Percentiles rank a stretch among this genome's conserved stretches.
phyloP scores from a whole-genome alignment of 148 eudicot species.

The Rhododendron simsii region DNA sequence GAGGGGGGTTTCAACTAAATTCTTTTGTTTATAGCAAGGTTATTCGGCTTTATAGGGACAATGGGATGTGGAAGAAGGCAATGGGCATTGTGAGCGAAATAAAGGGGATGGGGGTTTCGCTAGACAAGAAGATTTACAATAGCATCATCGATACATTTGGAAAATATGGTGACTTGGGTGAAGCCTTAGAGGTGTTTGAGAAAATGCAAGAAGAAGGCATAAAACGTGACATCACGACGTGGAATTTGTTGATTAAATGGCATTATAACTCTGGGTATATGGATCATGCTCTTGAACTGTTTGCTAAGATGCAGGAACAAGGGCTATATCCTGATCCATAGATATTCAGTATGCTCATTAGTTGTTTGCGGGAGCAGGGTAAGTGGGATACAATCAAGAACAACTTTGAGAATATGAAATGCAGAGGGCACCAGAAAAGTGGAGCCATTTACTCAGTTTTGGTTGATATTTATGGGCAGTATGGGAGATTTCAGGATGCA shows the following conservation, averaged over 20 bases:
- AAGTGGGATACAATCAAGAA: slow-evolving; percentile 66
- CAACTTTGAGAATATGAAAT: slow-evolving; percentile 61
- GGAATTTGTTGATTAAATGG: slow-evolving; percentile 80
- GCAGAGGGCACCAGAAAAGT: slow-evolving; percentile 57
- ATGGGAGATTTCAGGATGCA: slow-evolving; percentile 63
- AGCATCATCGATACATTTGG: slow-evolving; percentile 78
- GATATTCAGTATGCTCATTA: slow-evolving; percentile 53
- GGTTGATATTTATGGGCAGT: slow-evolving; percentile 91
- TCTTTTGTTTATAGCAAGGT: slow-evolving; percentile 43
- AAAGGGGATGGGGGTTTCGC: slow-evolving; percentile 45
- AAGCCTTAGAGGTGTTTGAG: slow-evolving; percentile 60
- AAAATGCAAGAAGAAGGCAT: slow-evolving; percentile 61
- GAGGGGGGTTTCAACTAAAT: slow-evolving; percentile 33
- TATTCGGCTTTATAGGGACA: slow-evolving; percentile 78
- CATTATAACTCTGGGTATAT: slow-evolving; percentile 60
- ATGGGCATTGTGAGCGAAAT: slow-evolving; percentile 64
- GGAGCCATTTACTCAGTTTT: slow-evolving; percentile 66
- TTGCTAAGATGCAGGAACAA: slow-evolving; percentile 73
- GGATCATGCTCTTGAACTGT: slow-evolving; percentile 52
- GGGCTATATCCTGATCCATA: slow-evolving; percentile 93
- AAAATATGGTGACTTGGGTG: slow-evolving; percentile 56
- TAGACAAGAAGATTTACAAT: slow-evolving; percentile 66
- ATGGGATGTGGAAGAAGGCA: slow-evolving; percentile 98
- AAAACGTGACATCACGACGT: slow-evolving; percentile 57
- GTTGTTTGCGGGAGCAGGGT: slow-evolving; percentile 66